phyloP scores from a whole-genome alignment of 768 basidiomycete genomes.

The Gloeostereum incarnatum region DNA sequence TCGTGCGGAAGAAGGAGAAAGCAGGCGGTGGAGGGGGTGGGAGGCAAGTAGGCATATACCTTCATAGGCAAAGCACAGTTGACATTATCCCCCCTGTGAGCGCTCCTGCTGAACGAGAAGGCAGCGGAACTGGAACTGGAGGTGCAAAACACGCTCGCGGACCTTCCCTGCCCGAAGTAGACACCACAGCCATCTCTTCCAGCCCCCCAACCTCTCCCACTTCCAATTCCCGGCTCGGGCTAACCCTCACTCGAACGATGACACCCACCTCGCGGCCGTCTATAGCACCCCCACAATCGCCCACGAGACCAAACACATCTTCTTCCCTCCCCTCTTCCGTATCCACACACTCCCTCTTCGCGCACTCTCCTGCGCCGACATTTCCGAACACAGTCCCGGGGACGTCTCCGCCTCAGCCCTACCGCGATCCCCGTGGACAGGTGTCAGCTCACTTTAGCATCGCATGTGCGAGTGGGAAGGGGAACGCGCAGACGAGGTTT shows the following conservation, averaged over 20 bases:
- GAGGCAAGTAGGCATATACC: conserved; percentile 77
- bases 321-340: conserved; percentile 13
- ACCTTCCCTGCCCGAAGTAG: conserved; percentile 18
- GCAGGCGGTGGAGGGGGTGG: conserved; percentile 20
- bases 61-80: conserved; percentile 77
- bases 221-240: conserved; percentile 37
- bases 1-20: conserved; percentile 68
- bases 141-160: conserved; percentile 15
- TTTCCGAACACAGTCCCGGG: conserved; percentile 36
- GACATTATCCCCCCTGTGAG: conserved; percentile 75
- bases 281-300: conserved; percentile 14
- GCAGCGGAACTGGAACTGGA: conserved; percentile 3
- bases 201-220: conserved; percentile 16
- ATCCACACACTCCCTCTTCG: conserved; percentile 7
- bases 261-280: conserved; percentile 24
- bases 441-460: conserved; percentile 80
- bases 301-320: conserved; percentile 7
- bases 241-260: conserved; percentile 32
- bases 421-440: conserved; percentile 62
- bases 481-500: conserved; percentile 76
- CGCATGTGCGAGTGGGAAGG: conserved; percentile 72
- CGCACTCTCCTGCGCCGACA: conserved; percentile 1
- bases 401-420: conserved; percentile 52
- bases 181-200: conserved; percentile 19
- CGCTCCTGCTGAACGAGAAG: conserved; percentile 24